phyloP scores from a whole-genome alignment of 495 filamentous ascomycete species.

The Hypoxylon fuscum region DNA sequence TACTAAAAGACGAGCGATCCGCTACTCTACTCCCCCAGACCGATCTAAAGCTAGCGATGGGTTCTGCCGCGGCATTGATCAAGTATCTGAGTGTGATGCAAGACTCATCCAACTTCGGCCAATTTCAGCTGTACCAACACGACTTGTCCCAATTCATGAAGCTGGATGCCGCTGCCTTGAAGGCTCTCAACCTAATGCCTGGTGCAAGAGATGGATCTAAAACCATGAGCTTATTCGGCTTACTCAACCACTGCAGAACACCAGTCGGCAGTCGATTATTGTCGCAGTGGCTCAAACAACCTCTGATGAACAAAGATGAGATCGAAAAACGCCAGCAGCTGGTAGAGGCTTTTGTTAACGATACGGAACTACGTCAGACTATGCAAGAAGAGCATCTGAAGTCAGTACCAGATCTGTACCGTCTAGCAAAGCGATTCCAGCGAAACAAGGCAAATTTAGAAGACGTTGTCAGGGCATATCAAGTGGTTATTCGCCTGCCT shows the following conservation, averaged over 20 bases:
- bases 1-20: conserved; percentile 85
- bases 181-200: conserved; percentile 96
- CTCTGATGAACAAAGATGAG: conserved; percentile 88
- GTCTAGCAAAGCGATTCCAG: conserved; percentile 94
- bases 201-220: conserved; percentile 93
- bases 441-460: conserved; percentile 89
- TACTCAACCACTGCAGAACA: conserved; percentile 98
- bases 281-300: conserved; percentile 98
- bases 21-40: conserved; percentile 84
- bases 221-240: conserved; percentile 95
- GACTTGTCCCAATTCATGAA: conserved; percentile 99
- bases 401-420: conserved; percentile 93
- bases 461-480: conserved; percentile 94
- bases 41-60: conserved; percentile 96
- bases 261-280: conserved; percentile 89
- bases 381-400: conserved; percentile 98
- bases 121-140: conserved; percentile 97
- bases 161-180: conserved; percentile 91
- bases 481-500: conserved; percentile 90
- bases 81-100: conserved; percentile 93
- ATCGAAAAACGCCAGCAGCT: conserved; percentile 93
- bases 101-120: conserved; percentile 92
- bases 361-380: conserved; percentile 92
- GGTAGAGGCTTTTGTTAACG: conserved; percentile 92
- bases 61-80: conserved; percentile 90